phyloP scores from a whole-genome alignment of 371 early-diverging fungal species.

The Rhizomucor pusillus region DNA sequence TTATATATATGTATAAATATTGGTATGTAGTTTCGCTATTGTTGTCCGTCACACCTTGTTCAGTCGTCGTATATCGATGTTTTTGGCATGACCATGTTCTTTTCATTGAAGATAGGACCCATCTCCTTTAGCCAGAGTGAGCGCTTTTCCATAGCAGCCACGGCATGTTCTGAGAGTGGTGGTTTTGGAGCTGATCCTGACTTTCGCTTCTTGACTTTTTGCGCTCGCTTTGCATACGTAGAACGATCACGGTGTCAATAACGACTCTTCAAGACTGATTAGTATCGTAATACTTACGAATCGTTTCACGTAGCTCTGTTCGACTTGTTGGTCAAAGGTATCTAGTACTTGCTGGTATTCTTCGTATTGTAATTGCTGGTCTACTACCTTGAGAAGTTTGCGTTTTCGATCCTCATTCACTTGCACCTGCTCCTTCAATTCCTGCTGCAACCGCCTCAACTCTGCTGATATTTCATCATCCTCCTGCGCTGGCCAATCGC shows the following conservation, averaged over 20 bases:
- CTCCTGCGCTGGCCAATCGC: slow-evolving; percentile 68
- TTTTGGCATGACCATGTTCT: slow-evolving; percentile 65
- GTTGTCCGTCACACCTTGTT: background rate
- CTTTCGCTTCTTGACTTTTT: slow-evolving; percentile 75
- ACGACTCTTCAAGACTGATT: background rate
- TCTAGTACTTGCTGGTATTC: slow-evolving; percentile 87
- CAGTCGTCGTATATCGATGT: slow-evolving; percentile 62
- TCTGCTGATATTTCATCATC: slow-evolving; percentile 84
- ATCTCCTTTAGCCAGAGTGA: slow-evolving; percentile 35
- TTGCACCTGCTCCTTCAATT: slow-evolving; percentile 69
- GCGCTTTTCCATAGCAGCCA: slow-evolving; percentile 56
- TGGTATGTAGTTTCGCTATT: background rate
- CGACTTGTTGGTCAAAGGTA: slow-evolving; percentile 82
- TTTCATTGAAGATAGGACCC: slow-evolving; percentile 64
- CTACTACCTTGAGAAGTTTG: slow-evolving; percentile 64
- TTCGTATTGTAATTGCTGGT: slow-evolving; percentile 79
- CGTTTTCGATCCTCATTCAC: slow-evolving; percentile 69
- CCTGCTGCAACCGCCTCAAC: slow-evolving; percentile 64
- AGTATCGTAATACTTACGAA: slow-evolving; percentile 58
- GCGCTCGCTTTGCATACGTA: slow-evolving; percentile 47
- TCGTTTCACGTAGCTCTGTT: slow-evolving; percentile 80
- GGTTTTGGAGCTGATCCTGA: slow-evolving; percentile 46
- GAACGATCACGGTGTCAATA: too few species aligned
- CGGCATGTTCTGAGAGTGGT: slow-evolving; percentile 48
- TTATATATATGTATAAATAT: background rate